A percentile compares a stretch with the other conserved stretches of the same genome.
phyloP scores from a whole-genome alignment of 257 asterid genomes.

The Solanum dulcamara region DNA sequence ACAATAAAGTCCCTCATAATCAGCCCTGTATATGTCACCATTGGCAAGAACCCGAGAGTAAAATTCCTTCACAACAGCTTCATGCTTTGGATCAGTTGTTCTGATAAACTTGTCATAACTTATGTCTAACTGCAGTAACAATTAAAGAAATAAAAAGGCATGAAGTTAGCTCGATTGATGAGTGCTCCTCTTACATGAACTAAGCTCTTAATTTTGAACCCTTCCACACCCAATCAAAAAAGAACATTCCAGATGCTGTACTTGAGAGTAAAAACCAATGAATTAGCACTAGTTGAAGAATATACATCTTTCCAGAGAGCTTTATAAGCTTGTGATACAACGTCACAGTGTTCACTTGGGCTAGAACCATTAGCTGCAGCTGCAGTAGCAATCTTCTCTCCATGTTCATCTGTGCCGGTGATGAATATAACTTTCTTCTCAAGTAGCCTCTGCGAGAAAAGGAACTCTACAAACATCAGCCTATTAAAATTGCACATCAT shows the following conservation, averaged over 20 bases:
- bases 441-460: constrained; percentile 56
- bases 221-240: background rate
- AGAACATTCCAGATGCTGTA: background rate
- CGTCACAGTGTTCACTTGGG: constrained; percentile 78
- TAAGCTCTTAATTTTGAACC: background rate
- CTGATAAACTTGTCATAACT: constrained; percentile 83
- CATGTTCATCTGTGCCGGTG: constrained; percentile 98
- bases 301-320: constrained; percentile 74
- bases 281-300: background rate
- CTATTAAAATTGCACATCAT: background rate
- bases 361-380: constrained; percentile 66
- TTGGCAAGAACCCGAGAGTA: constrained; percentile 67
- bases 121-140: constrained; percentile 58
- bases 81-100: constrained; percentile 76
- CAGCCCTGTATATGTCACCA: constrained; percentile 89
- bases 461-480: background rate
- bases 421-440: constrained; percentile 74
- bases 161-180: background rate
- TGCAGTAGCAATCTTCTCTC: constrained; percentile 89
- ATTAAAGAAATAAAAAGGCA: constrained; percentile 5
- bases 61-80: constrained; percentile 76
- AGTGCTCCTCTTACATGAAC: background rate
- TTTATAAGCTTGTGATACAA: constrained; percentile 62
- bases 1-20: constrained; percentile 92
- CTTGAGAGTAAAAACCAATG: background rate